Conservation (phyloP, 2,329 filamentous ascomycete species). For the Pseudocercospora vitis region DNA sequence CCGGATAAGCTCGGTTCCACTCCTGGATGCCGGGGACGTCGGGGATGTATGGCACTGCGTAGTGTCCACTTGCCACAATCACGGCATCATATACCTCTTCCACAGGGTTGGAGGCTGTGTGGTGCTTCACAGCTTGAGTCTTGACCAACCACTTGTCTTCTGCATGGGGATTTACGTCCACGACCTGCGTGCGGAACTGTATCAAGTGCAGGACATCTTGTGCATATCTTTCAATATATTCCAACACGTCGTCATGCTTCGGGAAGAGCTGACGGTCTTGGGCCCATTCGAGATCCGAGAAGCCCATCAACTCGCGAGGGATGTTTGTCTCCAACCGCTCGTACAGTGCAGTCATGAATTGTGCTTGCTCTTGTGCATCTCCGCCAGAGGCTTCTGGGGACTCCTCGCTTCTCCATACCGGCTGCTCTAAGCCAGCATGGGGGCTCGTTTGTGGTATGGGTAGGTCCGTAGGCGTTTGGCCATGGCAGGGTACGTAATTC, state of each 20-base stretch:
- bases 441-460: conserved; percentile 67
- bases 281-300: conserved; percentile 60
- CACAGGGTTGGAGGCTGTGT: conserved; percentile 32
- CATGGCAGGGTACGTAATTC: conserved; percentile 65
- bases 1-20: conserved; percentile 44
- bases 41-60: conserved; percentile 49
- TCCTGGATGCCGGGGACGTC: conserved; percentile 42
- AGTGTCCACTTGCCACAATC: conserved; percentile 51
- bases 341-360: conserved; percentile 84
- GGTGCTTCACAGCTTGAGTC: conserved; percentile 38
- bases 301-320: conserved; percentile 70
- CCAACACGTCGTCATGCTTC: conserved; percentile 65
- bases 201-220: conserved; percentile 66
- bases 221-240: conserved; percentile 73
- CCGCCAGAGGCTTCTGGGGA: too few relatives aligned
- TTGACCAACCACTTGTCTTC: conserved; percentile 60
- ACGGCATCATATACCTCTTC: conserved; percentile 57
- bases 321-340: conserved; percentile 83
- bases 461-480: conserved; percentile 47
- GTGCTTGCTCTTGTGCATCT: conserved; percentile 44
- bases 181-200: conserved; percentile 68
- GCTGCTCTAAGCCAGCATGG: conserved; percentile 61
- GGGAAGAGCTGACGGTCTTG: conserved; percentile 71
- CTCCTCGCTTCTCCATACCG: conserved; percentile 49
- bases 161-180: conserved; percentile 50